Percentiles rank a stretch among this genome's conserved stretches.
phyloP scores from a whole-genome alignment of 805 yeast genomes.

The Debaryomyces maramus region DNA sequence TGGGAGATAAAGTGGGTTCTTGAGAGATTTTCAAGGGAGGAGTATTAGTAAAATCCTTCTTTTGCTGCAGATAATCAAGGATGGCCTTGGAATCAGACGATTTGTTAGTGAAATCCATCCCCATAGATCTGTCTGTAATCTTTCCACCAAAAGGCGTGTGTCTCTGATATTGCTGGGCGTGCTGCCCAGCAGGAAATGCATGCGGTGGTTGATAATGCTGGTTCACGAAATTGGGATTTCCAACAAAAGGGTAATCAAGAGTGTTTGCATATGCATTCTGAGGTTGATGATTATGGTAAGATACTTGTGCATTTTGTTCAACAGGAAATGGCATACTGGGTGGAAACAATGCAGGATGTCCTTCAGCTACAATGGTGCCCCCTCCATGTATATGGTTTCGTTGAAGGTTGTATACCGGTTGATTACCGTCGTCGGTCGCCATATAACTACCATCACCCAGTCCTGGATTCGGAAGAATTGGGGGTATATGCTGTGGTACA shows the following conservation, averaged over 20 bases:
- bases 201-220: slow-evolving; percentile 1
- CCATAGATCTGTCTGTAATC: no score
- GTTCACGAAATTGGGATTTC: not conserved
- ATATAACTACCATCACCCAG: not conserved
- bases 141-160: no score
- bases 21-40: no score
- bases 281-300: slow-evolving; percentile 2
- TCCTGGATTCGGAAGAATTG: not conserved
- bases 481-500: not conserved
- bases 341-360: slow-evolving; percentile 8
- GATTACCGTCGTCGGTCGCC: no score
- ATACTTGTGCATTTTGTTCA: slow-evolving; percentile 7
- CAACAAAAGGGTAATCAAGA: not conserved
- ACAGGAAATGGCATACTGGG: slow-evolving; percentile 10
- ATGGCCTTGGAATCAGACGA: no score
- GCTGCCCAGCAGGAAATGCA: slow-evolving; percentile 4
- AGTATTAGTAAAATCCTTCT: no score
- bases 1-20: no score
- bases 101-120: no score
- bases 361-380: no score
- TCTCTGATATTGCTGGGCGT: not conserved
- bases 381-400: no score
- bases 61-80: no score
- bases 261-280: slow-evolving; percentile 2
- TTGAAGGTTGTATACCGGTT: no score